Base-by-base conservation (phyloP, 2,329 filamentous ascomycete genomes). In the Penicillium sp. region DNA sequence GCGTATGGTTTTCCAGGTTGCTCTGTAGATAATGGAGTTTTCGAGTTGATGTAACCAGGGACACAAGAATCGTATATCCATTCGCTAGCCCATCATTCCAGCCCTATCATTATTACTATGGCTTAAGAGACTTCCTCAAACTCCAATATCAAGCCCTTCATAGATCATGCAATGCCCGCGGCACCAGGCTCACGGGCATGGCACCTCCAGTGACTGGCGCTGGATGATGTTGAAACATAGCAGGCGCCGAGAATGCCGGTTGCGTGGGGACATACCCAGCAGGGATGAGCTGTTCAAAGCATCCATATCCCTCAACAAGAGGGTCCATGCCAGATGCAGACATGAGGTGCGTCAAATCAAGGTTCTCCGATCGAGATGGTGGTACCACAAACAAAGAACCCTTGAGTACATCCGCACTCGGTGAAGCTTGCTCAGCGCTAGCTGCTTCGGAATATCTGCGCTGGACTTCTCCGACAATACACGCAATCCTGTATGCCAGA, bases 401-500 rank as follows among this genome's bases (percentile, higher is more conserved):
- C 26, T 67, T 68, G n/a, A 64, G 53, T 22, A 55, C 67, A 24
- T 59, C 67, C 13, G 62, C 63, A 54, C 37, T 62, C n/a, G 65
- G 67, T 3, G 70, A 72, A 3, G 66, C 60, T 22, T 70, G 65
- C 19, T 68, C 65, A 17, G 60, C 65, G 26, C 58, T 61, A 28
- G 60, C 59, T 3, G 61, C 61, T 35, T 72, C 71, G 0, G 70
- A 67, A 33, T 72, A 74, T 7, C 73, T 68, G 12, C 71, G 68
- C 60, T 74, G 73, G 15, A 75, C 69, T 55, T 75, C 73, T 40
- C 68, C 64, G 35, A 76, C 66, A 37, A 75, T 71, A 35, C 68
- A 75, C 4, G 73, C 73, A 51, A 75, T 74, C 4, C 72, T 69
- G 56, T 75, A 76, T 0, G 73, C 69, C 15, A 76, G 69, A 51